phyloP scores from a whole-genome alignment of 768 basidiomycete species.

The Lactarius quietus region DNA sequence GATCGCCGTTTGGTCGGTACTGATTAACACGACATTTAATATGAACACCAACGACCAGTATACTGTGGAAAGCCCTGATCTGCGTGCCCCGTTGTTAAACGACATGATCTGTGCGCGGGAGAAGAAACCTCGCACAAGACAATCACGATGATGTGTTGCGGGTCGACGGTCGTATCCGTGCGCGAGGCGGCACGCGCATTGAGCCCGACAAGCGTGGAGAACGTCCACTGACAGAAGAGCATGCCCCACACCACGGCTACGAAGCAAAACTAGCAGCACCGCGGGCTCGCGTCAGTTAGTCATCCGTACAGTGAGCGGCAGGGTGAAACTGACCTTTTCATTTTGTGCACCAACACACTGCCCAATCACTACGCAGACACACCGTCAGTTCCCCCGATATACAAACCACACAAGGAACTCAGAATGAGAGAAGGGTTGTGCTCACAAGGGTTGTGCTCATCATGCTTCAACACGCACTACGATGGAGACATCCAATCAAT shows the following conservation, averaged over 20 bases:
- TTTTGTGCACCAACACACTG: conserved; percentile 93
- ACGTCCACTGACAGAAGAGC: conserved; percentile 59
- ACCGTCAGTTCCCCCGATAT: background rate
- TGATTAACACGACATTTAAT: conserved; percentile 59
- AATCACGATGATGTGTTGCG: conserved; percentile 69
- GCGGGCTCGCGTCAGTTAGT: background rate
- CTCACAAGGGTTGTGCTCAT: conserved; percentile 89
- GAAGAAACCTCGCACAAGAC: conserved; percentile 53
- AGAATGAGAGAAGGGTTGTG: conserved; percentile 19
- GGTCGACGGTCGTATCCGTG: conserved; percentile 43
- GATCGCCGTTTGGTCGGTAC: conserved; percentile 70
- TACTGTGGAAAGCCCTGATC: conserved; percentile 64
- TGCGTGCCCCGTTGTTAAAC: conserved; percentile 31
- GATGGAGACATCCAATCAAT: too few relatives aligned
- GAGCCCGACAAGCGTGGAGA: conserved; percentile 55
- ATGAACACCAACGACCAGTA: conserved; percentile 59
- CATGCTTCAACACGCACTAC: conserved; percentile 78
- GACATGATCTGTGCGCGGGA: background rate
- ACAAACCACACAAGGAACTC: background rate
- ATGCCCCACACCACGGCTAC: conserved; percentile 68
- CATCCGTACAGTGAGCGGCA: background rate
- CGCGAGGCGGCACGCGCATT: conserved; percentile 37
- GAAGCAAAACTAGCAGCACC: conserved; percentile 63
- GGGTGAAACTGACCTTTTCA: conserved; percentile 57
- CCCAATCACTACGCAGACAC: conserved; percentile 67